Evolutionary conservation across 768 basidiomycete genomes (phyloP), one percentile per base, ranked within the genome.

Genomic region (Leccinum uliginosum): DNA sequence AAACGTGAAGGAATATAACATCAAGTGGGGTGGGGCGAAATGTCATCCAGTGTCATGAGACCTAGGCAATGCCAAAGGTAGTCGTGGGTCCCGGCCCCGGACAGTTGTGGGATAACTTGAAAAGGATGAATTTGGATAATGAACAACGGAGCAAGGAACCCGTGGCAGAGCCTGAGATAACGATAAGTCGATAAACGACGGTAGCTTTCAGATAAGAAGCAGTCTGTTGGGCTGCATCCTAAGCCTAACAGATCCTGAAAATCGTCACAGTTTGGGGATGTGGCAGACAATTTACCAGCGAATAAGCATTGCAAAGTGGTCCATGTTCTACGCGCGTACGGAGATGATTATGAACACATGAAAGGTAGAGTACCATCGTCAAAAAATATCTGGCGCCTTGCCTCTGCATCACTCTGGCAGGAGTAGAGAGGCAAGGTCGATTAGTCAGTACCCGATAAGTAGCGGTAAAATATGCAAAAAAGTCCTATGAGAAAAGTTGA

Each of bases 291-390:
- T 6, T 17, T 14, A 45, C 44, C 21, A 51, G 34, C 35, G 35
- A 43, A 54, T 21, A 15, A 54, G 23, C 52, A 56, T 45, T 15
- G 34, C 23, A 52, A 26, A 58, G 50, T 32, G 49, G 3, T 50
- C 49, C 30, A 29, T 49, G 59, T 55, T 48, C 59, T 30, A 47
- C 40, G 49, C 14, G 44, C 51, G 24, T 55, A 57, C 30, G 48
- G 53, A 40, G 32, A 53, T 54, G 65, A 67, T 67, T 19, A 40
- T 40, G 10, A 40, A 54, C 57, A 65, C 63, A 68, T 54, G 57
- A 58, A 62, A 51, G 38, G 27, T 40, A 40, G 40, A 19, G 10
- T 40, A 40, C n/a, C 40, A 19, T 40, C 40, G n/a, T 40, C 40
- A 11, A 32, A 67, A 53, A 55, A 54, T 51, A 50, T 47, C 45